Evolutionary conservation across 1,284 basidiomycete species (phyloP).

Genomic region (Fomes fomentarius): DNA sequence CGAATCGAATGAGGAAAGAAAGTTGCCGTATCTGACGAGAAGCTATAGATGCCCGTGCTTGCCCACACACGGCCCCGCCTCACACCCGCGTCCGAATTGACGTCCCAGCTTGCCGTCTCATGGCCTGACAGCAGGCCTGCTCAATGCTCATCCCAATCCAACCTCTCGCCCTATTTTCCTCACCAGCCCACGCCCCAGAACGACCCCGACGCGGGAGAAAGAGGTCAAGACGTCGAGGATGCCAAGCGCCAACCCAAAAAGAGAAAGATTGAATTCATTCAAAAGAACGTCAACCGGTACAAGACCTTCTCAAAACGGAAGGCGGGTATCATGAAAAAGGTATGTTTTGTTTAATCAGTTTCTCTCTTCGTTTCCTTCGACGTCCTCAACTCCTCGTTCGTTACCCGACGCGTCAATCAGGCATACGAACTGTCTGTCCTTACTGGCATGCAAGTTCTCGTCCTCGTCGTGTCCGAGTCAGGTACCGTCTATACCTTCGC

Average conservation of each 20-base stretch:
- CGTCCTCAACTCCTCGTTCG: slow-evolving; percentile 6
- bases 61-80: slow-evolving; percentile 12
- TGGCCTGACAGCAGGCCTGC: slow-evolving; percentile 43
- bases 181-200: slow-evolving; percentile 45
- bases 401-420: slow-evolving; percentile 35
- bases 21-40: slow-evolving; percentile 20
- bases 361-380: slow-evolving; percentile 14
- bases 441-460: slow-evolving; percentile 95
- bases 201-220: slow-evolving; percentile 75
- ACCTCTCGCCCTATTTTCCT: slow-evolving; percentile 27
- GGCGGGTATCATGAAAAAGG: slow-evolving; percentile 99
- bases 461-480: slow-evolving; percentile 97
- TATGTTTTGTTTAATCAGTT: slow-evolving; percentile 37
- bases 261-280: slow-evolving; percentile 99
- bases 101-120: slow-evolving; percentile 31
- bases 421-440: slow-evolving; percentile 98
- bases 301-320: slow-evolving; percentile 99
- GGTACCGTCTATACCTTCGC: slow-evolving; percentile 99
- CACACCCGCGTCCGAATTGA: slow-evolving; percentile 26
- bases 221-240: slow-evolving; percentile 75
- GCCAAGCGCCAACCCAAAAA: slow-evolving; percentile 83
- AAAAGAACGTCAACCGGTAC: slow-evolving; percentile 97
- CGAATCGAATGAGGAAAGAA: slow-evolving; percentile 23
- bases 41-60: slow-evolving; percentile 15
- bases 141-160: slow-evolving; percentile 23